phyloP scores from a whole-genome alignment of 2,329 filamentous ascomycete species.

The Fusarium decemcellulare region DNA sequence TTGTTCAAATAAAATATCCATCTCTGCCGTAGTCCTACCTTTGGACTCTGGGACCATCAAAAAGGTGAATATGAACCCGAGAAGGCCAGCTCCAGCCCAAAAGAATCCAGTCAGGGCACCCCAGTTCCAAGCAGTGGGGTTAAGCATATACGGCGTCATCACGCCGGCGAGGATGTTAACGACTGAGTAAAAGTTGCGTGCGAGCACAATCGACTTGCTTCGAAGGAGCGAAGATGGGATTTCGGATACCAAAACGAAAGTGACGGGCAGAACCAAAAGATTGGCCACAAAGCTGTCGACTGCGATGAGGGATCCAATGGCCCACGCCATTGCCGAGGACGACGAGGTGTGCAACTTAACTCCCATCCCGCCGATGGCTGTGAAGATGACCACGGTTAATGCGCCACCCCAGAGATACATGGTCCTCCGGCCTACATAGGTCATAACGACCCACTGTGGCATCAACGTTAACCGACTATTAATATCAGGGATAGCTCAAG shows the following conservation, averaged over 20 bases:
- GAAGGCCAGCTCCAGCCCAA: constrained; percentile 58
- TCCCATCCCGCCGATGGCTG: constrained; percentile 6
- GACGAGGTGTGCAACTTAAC: neutral
- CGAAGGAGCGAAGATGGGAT: constrained; percentile 59
- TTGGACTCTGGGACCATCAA: constrained; percentile 68
- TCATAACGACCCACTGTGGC: constrained; percentile 4
- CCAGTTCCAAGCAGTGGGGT: constrained; percentile 60
- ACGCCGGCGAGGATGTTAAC: constrained; percentile 61
- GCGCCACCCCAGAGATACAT: constrained; percentile 10
- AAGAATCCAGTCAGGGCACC: constrained; percentile 62
- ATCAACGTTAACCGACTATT: neutral
- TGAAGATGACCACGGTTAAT: neutral
- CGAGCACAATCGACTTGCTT: constrained; percentile 60
- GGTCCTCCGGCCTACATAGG: constrained; percentile 1
- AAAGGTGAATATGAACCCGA: constrained; percentile 63
- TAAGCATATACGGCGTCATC: constrained; percentile 61
- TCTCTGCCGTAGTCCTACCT: constrained; percentile 66
- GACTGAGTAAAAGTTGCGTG: constrained; percentile 62
- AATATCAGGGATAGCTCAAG: neutral
- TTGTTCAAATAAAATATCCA: constrained; percentile 67
- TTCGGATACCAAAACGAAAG: constrained; percentile 75
- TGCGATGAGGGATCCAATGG: constrained; percentile 60
- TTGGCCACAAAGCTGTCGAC: constrained; percentile 58
- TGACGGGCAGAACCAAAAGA: constrained; percentile 76
- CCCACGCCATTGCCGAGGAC: constrained; percentile 46